These are phyloP conservation scores for Orbilia blumenaviensis DNA, from an alignment of 2,329 filamentous ascomycete genomes.

Conservation along the genomic window DNA sequence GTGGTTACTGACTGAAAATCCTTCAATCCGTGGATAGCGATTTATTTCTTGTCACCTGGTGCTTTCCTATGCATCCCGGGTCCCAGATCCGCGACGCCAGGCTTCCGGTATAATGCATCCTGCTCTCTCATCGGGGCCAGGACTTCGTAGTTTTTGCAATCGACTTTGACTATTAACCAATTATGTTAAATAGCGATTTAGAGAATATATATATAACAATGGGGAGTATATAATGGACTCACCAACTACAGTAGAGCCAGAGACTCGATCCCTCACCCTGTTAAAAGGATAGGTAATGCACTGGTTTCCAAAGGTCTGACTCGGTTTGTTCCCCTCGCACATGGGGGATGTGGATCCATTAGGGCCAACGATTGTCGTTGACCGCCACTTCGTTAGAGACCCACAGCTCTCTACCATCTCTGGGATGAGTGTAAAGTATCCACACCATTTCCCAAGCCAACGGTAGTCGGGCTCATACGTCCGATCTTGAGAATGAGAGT, in stretches of 20 bases:
- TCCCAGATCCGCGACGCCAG: conserved; percentile 8
- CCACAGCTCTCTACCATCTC: conserved; percentile 31
- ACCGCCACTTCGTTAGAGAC: conserved; percentile 1
- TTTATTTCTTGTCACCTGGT: background rate
- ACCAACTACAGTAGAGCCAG: conserved; percentile 14
- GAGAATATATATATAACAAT: background rate
- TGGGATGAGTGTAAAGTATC: conserved; percentile 20
- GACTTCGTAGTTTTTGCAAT: background rate
- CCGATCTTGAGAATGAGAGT: background rate
- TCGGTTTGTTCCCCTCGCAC: background rate
- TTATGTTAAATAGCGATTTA: background rate
- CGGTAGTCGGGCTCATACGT: background rate
- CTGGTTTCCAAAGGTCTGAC: background rate
- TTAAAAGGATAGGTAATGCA: conserved; percentile 11
- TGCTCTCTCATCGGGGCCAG: conserved; percentile 11
- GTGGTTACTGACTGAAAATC: background rate
- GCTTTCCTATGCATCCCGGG: background rate
- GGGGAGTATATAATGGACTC: background rate
- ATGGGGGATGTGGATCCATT: conserved; percentile 1
- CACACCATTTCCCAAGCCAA: background rate
- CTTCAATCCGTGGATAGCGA: too few relatives aligned
- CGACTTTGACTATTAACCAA: background rate
- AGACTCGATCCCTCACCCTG: background rate
- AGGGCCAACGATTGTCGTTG: background rate
- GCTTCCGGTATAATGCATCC: background rate